phyloP scores from a whole-genome alignment of 208 protist species.

The Crithidia thermophila region DNA sequence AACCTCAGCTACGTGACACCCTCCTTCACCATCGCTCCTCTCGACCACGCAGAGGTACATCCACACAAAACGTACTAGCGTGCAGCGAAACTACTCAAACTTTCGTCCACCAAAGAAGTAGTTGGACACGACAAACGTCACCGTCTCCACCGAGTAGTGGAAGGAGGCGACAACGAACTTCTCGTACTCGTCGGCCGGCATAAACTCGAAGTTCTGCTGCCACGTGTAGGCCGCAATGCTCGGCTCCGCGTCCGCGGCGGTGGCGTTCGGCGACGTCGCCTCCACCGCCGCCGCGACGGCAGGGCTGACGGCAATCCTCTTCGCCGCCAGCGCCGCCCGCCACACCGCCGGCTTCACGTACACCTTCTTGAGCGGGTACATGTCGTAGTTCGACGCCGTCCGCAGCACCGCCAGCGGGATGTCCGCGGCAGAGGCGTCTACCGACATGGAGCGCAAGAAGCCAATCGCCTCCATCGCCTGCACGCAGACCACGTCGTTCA shows the following conservation, averaged over 20 bases:
- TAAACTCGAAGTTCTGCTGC: slow-evolving; percentile 47
- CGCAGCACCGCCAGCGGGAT: slow-evolving; percentile 58
- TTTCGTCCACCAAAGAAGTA: slow-evolving; percentile 58
- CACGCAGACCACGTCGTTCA: slow-evolving; percentile 54
- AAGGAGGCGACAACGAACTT: slow-evolving; percentile 47
- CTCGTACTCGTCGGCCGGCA: slow-evolving; percentile 40
- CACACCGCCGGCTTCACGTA: slow-evolving; percentile 34
- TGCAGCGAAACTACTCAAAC: slow-evolving; percentile 13
- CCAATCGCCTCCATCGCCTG: slow-evolving; percentile 65
- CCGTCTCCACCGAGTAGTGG: slow-evolving; percentile 55
- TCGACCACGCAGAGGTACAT: no score
- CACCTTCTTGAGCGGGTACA: slow-evolving; percentile 55
- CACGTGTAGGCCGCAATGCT: slow-evolving; percentile 43
- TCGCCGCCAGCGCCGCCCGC: slow-evolving; percentile 20
- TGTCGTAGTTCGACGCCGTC: slow-evolving; percentile 54
- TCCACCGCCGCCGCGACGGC: slow-evolving; percentile 13
- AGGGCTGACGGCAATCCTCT: slow-evolving; percentile 14
- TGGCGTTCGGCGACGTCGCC: background rate
- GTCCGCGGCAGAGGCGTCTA: slow-evolving; percentile 15
- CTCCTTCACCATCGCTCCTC: no score
- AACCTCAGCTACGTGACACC: no score
- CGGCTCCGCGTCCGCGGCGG: background rate
- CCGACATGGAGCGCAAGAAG: slow-evolving; percentile 37
- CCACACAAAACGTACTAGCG: background rate
- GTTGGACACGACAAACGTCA: slow-evolving; percentile 57